Base-by-base conservation (phyloP, 371 early-diverging fungal genomes). In the Mortierella sp. region DNA sequence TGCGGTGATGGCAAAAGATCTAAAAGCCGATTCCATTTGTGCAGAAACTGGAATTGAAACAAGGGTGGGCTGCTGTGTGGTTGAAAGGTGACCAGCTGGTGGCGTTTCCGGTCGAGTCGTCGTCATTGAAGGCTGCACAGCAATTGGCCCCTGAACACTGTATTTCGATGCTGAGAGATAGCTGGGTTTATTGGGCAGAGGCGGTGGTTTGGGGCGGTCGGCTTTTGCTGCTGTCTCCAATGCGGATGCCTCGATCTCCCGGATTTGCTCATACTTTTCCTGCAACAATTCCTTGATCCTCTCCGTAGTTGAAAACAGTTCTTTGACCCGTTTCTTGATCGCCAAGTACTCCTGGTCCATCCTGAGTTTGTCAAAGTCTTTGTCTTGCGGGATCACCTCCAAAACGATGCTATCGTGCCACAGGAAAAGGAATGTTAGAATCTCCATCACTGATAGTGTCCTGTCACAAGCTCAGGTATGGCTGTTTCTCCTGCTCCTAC, bases 381-480 rank as follows among this genome's bases (percentile, higher is more conserved):
- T 74, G 60, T 81, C 81, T n/a, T 78, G 78, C 24, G 71, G 60
- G 34, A 90, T 68, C 24, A 87, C 70, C 44, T 88, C 88, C 4
- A 84, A 47, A 51, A 87, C 67, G 37, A 91, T 88, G 50, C 88
- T 90, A 53, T 41, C 4, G 34, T 2, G 21, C 12, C 8, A 53
- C 41, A n/a, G 34, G 21, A 47, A 52, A 14, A n/a, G 37, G 7
- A 7, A 29, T 39, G 47, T 54, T 44, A 24, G 27, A 51, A n/a
- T 21, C n/a, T 17, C 51, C n/a, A n/a, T n/a, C n/a, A n/a, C n/a
- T n/a, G n/a, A n/a, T n/a, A n/a, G n/a, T n/a, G n/a, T n/a, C n/a
- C n/a, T n/a, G n/a, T n/a, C n/a, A n/a, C n/a, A n/a, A n/a, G n/a
- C n/a, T n/a, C n/a, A n/a, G n/a, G n/a, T n/a, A n/a, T n/a, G n/a